Evolutionary conservation across 1,284 basidiomycete species (phyloP), one percentile per base, ranked within the genome.

Genomic region (Ganoderma multipileum): DNA sequence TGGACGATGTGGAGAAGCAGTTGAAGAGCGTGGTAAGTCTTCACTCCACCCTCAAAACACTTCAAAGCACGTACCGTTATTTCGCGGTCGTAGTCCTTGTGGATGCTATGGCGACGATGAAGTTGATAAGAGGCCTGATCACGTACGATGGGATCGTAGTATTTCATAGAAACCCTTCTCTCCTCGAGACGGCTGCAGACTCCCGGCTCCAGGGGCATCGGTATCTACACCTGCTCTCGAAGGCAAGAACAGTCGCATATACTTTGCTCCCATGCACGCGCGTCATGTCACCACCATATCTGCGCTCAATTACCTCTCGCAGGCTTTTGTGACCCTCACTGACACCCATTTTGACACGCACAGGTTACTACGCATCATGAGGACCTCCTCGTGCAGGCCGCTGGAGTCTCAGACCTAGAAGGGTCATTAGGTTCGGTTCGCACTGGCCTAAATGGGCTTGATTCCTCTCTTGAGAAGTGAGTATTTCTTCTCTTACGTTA

Each of bases 1-100:
- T 97, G 70, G 96, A 97, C 61, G 95, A 97, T 78, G 90, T 96
- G 23, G 91, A 92, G 36, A 93, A 92, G 76, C 94, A 97, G 79
- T 89, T 97, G 61, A 92, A 93, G 80, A 86, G 85, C 67, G 85
- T 97, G 79, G 95, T 96, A 65, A 75, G 91, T 83, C 36, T n/a
- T 58, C 39, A 61, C 38, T 23, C 44, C 38, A 28, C 28, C 38
- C 36, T 57, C 44, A 58, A 41, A 28, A 23, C 63, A 38, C 36
- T 42, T 28, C 30, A 28, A 28, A 61, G 66, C 47, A 59, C n/a
- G 33, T 18, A 38, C 18, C 33, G 20, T 33, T 23, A 5, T 33
- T 14, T 38, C 5, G 52, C 14, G 18, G 11, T 20, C 26, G 26
- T 20, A 18, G 26, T 28, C 9, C 26, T 6, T 6, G 11, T 30